These are phyloP conservation scores for Tylopilus sp. DNA, from an alignment of 1,284 basidiomycete genomes.

Conservation along the genomic window DNA sequence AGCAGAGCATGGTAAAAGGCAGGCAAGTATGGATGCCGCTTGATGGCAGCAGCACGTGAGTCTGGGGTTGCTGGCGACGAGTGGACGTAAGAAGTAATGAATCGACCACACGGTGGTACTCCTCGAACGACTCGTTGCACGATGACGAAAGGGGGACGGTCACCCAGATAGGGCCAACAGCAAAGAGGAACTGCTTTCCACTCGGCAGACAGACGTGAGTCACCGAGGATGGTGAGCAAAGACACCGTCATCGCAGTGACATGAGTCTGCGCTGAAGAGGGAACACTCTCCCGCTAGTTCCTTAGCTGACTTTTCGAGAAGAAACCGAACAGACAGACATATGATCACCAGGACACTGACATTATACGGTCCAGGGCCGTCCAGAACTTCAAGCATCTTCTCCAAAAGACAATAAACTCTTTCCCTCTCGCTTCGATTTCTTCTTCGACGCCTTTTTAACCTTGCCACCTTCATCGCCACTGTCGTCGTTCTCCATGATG, in stretches of 20 bases:
- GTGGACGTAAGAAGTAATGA: constrained; percentile 15
- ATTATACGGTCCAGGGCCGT: background rate
- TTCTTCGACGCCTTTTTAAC: constrained; percentile 40
- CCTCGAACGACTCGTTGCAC: constrained; percentile 1
- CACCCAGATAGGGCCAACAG: background rate
- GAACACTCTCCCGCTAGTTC: background rate
- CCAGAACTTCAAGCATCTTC: constrained; percentile 33
- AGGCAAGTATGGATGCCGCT: constrained; percentile 6
- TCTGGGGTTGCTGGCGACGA: constrained; percentile 4
- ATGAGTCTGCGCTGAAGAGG: background rate
- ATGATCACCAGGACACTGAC: background rate
- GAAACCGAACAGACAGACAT: constrained; percentile 3
- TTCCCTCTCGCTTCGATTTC: constrained; percentile 48
- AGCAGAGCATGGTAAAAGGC: constrained; percentile 8
- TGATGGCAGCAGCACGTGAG: constrained; percentile 10
- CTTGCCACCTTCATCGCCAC: constrained; percentile 21
- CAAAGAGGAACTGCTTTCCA: background rate
- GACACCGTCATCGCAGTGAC: background rate
- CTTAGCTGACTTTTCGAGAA: background rate
- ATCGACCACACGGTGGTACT: constrained; percentile 1
- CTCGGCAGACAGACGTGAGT: background rate
- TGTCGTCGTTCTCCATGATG: constrained; percentile 32
- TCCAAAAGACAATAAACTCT: constrained; percentile 57
- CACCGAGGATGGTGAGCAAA: background rate
- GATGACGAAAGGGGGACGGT: background rate